Evolutionary conservation across 495 filamentous ascomycete genomes (phyloP).

Genomic region (Penicillium coffeae): DNA sequence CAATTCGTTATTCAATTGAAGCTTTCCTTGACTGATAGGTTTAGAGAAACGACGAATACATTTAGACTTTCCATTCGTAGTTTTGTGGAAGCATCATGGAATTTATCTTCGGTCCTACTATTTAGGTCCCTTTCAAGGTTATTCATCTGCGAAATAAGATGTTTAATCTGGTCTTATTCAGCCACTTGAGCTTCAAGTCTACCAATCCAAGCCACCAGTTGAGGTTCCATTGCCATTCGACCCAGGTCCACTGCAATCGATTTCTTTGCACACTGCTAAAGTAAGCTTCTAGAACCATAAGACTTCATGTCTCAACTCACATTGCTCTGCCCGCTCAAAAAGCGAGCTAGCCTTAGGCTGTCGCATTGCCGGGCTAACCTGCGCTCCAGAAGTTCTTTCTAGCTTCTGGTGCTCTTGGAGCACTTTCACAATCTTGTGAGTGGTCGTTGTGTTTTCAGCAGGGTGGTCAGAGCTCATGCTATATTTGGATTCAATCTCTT

Average conservation of each 20-base stretch:
- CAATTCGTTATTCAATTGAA: too few relatives aligned
- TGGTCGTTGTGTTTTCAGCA: constrained; percentile 1
- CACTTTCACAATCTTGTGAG: constrained; percentile 12
- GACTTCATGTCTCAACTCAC: constrained; percentile 15
- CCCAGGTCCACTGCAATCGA: constrained; percentile 24
- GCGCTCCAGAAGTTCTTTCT: constrained; percentile 22
- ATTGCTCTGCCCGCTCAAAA: constrained; percentile 34
- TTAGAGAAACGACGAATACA: too few relatives aligned
- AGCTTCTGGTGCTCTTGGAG: constrained; percentile 29
- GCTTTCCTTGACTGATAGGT: too few relatives aligned
- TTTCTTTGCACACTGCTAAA: constrained; percentile 32
- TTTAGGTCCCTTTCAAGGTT: too few relatives aligned
- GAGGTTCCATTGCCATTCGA: constrained; percentile 7
- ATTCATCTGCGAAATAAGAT: too few relatives aligned
- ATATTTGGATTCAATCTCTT: constrained; percentile 5
- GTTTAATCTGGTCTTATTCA: too few relatives aligned
- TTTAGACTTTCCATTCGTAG: too few relatives aligned
- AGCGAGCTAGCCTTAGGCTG: constrained; percentile 26
- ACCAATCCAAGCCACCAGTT: constrained; percentile 19
- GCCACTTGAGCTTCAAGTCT: not conserved
- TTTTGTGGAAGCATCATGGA: too few relatives aligned
- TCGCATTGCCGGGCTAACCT: constrained; percentile 28
- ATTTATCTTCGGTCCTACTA: too few relatives aligned
- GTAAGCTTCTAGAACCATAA: not conserved
- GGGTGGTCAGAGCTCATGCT: not conserved